These are phyloP conservation scores for Thalassiosira ordinaria DNA, from an alignment of 352 stramenopile species.

Conservation along the genomic window DNA sequence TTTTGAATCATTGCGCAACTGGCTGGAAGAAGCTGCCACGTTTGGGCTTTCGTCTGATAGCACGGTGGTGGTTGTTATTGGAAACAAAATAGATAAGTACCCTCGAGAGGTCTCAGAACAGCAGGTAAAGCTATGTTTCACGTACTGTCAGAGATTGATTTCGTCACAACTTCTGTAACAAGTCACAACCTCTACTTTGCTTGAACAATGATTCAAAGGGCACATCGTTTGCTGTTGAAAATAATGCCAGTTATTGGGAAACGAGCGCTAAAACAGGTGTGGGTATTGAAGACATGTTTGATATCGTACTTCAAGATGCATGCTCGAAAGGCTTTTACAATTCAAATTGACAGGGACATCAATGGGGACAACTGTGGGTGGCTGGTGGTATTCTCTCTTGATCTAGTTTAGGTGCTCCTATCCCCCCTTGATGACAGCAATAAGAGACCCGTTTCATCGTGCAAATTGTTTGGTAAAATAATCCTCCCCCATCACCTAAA, in stretches of 20 bases:
- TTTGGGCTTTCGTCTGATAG: constrained; percentile 85
- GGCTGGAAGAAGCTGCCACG: constrained; percentile 89
- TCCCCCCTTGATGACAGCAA: too few relatives aligned
- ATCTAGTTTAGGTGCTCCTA: neutral
- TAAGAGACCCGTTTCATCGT: too few relatives aligned
- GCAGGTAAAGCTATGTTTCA: too few relatives aligned
- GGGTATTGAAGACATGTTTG: constrained; percentile 89
- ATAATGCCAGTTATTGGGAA: constrained; percentile 92
- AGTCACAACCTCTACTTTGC: too few relatives aligned
- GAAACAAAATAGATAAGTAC: constrained; percentile 91
- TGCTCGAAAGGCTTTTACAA: constrained; percentile 25
- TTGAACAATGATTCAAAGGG: constrained; percentile 82
- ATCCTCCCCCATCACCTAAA: neutral
- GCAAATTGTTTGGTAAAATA: neutral
- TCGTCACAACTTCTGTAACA: too few relatives aligned
- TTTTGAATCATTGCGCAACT: constrained; percentile 84
- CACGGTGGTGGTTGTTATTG: constrained; percentile 90
- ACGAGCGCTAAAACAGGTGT: constrained; percentile 90
- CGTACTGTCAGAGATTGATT: too few relatives aligned
- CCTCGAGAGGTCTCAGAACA: constrained; percentile 39
- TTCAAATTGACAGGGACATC: too few relatives aligned
- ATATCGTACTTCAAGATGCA: constrained; percentile 51
- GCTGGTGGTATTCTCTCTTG: neutral
- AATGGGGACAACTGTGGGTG: too few relatives aligned
- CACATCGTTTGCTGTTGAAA: constrained; percentile 82